Conservation (phyloP, 2,329 filamentous ascomycete species). For the Saccharata proteae region DNA sequence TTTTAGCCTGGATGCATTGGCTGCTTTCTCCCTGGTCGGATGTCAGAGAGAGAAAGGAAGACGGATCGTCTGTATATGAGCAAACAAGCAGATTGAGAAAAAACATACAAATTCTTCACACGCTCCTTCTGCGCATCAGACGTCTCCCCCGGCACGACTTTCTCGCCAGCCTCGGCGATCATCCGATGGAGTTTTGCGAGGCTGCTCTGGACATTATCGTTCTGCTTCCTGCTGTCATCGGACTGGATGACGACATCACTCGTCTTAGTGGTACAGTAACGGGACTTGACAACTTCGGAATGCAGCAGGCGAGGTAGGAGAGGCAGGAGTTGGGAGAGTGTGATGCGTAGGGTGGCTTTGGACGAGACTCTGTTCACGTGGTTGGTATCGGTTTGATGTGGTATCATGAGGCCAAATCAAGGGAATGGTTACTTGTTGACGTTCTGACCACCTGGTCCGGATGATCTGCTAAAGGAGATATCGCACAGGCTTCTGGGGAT, state of each 20-base stretch:
- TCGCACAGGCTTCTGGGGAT: constrained; percentile 46
- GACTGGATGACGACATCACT: constrained; percentile 48
- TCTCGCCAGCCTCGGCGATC: constrained; percentile 38
- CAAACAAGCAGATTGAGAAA: constrained; percentile 1
- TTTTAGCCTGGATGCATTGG: constrained; percentile 45
- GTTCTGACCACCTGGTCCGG: constrained; percentile 55
- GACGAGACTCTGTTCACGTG: constrained; percentile 44
- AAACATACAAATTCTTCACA: constrained; percentile 41
- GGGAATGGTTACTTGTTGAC: constrained; percentile 48
- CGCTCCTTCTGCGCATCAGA: constrained; percentile 41
- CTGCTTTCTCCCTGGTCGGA: constrained; percentile 37
- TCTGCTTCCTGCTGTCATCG: constrained; percentile 51
- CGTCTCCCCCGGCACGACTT: constrained; percentile 48
- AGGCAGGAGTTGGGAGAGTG: constrained; percentile 39
- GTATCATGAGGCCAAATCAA: no score
- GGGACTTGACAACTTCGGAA: constrained; percentile 36
- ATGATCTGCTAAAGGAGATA: constrained; percentile 50
- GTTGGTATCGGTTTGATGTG: constrained; percentile 4
- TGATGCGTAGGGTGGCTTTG: constrained; percentile 51
- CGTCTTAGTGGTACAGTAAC: constrained; percentile 43
- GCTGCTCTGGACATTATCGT: constrained; percentile 46
- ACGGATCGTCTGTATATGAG: constrained; percentile 11
- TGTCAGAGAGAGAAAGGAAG: no score
- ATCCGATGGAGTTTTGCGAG: constrained; percentile 45
- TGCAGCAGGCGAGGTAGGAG: constrained; percentile 44